Base-by-base conservation (phyloP, 805 yeast species). In the Candida railenensis region DNA sequence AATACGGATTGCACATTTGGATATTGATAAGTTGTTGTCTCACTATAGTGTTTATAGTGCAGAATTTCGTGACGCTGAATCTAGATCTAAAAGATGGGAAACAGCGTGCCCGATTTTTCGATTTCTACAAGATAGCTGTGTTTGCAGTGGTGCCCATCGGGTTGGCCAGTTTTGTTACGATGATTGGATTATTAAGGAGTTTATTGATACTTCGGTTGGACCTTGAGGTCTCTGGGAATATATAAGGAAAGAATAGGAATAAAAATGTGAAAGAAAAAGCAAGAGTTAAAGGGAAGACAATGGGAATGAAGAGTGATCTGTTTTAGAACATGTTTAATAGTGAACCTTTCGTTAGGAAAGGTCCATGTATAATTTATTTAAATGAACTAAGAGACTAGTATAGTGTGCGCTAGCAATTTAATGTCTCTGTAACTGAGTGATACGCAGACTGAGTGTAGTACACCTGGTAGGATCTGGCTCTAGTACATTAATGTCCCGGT, bases 141-240 rank as follows among this genome's bases (percentile, higher is more conserved):
- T 92, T 89, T 69, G 97, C 98, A 2, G 99, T 92, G 36, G 97
- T 92, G n/a, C 99, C 99, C 0, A 89, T 92, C 15, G 98, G 99
- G 0, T 59, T 92, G 49, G 97, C 98, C 3, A 88, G 97, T 55
- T 92, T 94, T 58, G 67, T 91, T 20, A 90, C 98, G 2, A 89
- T 91, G 96, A 73, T 90, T 33, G 94, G 91, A 0, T 68, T 92
- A 34, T 68, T 92, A 15, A 69, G 98, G 49, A 80, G 87, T 42
- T 68, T 90, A 42, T 73, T 90, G 53, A 87, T 90, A 21, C 73
- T 89, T 43, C 76, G 96, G 47, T 63, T 89, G 44, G 95, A 86
- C 50, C 62, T 77, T 5, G 80, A 61, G n/a, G 18, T 37, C 3
- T 21, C 28, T 21, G 43, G 37, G 19, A 25, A 30, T 15, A 20